Evolutionary conservation across 192 early-diverging fungal genomes (phyloP).

Genomic region (Funneliformis mosseae): DNA sequence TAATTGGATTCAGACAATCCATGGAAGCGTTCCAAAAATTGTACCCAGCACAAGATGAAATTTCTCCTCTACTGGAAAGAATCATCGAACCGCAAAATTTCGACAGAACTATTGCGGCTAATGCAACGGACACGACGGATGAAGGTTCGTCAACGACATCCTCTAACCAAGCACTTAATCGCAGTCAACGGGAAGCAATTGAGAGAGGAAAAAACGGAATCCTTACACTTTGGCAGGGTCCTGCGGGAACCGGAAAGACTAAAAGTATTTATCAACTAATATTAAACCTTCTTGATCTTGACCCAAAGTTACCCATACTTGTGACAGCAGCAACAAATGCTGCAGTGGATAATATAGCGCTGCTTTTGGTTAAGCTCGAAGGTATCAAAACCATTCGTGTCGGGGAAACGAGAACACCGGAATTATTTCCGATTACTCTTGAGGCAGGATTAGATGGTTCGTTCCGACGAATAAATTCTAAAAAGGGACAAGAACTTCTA

Average conservation of each 20-base stretch:
- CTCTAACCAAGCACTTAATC: neutral
- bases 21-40: neutral
- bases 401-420: neutral
- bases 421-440: neutral
- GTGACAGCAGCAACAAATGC: slow-evolving; percentile 10
- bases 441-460: neutral
- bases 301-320: neutral
- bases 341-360: neutral
- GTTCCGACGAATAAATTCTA: neutral
- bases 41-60: slow-evolving; percentile 1
- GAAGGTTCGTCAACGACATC: neutral
- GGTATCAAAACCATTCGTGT: neutral
- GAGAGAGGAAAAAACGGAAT: neutral
- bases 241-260: neutral
- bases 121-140: too few relatives aligned
- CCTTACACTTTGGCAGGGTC: neutral
- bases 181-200: neutral
- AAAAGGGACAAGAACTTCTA: neutral
- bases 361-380: neutral
- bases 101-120: neutral
- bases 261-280: neutral
- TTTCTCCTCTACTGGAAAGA: neutral
- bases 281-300: neutral
- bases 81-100: neutral
- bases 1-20: neutral